Evolutionary conservation across 164 flowering plant species (phyloP), one percentile per base, ranked within the genome.

Genomic region (Stephania cephalantha): DNA sequence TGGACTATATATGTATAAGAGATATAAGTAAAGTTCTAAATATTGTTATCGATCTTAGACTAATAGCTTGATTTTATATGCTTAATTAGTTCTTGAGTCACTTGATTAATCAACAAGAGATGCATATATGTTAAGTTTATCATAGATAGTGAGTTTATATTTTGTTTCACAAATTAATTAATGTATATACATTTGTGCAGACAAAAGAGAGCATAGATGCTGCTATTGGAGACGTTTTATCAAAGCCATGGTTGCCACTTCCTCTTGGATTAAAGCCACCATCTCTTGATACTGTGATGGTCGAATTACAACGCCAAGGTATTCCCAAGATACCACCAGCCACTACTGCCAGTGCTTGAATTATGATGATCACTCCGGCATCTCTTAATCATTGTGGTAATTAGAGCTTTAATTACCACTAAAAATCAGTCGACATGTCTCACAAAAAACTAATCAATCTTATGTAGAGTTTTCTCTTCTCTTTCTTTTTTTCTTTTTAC

Each of bases 181-280:
- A 15, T 58, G 12, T 63, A 5, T 18, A 50, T 50, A 50, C 15
- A 50, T 50, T 8, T 50, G 15, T 29, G 74, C 91, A 95, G 97
- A 85, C 98, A 6, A 89, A 89, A 58, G 99, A 95, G 85, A 90
- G 89, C 77, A 77, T 95, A 79, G 99, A 95, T 80, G 88, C 96
- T 74, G 97, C 89, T 2, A 82, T 95, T 67, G 95, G 88, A 83
- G 98, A 93, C 76, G 96, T 84, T 61, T 76, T 95, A 84, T 80
- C 92, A 50, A 90, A 90, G 69, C 96, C 99, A 81, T 89, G 97
- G 99, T 83, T 80, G 85, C 97, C 99, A 17, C 92, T 95, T 81
- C 99, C 99, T 42, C 88, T 95, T 10, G 97, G 99, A n/a, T 85
- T 95, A 25, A 95, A 90, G 76, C 94, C 99, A 48, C 99, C 99